Evolutionary conservation across 164 flowering plant genomes (phyloP).

Genomic region (Nymphaea colorata): DNA sequence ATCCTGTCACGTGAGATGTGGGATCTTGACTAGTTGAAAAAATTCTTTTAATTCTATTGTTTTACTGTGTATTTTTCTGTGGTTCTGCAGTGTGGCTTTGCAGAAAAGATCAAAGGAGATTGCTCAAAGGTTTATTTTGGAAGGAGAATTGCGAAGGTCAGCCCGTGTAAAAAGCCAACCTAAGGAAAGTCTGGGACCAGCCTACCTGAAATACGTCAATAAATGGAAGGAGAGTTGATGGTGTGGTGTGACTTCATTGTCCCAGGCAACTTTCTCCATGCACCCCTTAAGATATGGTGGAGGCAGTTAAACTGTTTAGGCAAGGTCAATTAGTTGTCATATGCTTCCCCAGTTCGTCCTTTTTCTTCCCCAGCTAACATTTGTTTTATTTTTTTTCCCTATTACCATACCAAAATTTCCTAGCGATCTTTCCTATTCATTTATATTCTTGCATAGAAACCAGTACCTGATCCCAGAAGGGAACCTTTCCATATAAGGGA

Average conservation of each 20-base stretch:
- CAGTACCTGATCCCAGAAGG: neutral
- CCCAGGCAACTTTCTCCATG: neutral
- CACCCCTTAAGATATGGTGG: neutral
- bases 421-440: neutral
- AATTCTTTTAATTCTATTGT: no score
- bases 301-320: neutral
- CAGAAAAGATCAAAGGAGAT: constrained; percentile 51
- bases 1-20: no score
- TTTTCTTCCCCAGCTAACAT: neutral
- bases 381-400: no score
- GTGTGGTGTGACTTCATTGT: neutral
- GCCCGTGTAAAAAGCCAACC: constrained; percentile 77
- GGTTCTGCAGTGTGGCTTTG: constrained; percentile 38
- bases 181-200: constrained; percentile 45
- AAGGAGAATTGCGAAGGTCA: constrained; percentile 68
- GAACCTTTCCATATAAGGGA: neutral
- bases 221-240: constrained; percentile 63
- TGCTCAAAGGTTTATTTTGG: constrained; percentile 32
- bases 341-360: neutral
- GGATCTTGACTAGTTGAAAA: no score
- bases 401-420: neutral
- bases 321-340: neutral
- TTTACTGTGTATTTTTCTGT: neutral
- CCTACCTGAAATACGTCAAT: constrained; percentile 70
- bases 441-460: neutral